Base-by-base conservation (phyloP, 2,329 filamentous ascomycete genomes). In the Parascedosporium putredinis region DNA sequence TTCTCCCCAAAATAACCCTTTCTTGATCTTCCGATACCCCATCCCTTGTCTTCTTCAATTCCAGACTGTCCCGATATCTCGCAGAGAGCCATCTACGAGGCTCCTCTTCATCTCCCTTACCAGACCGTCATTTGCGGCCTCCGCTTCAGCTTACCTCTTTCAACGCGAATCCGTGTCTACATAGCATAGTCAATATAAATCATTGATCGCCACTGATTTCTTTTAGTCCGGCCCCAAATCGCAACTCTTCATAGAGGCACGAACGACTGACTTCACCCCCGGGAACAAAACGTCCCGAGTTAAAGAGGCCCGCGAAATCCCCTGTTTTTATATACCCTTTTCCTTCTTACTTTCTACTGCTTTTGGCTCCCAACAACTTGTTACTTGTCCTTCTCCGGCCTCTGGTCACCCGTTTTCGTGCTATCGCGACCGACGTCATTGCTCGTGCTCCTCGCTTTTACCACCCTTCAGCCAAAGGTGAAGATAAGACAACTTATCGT, bases 171-270 rank as follows among this genome's bases (percentile, higher is more conserved):
- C 14, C 25, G 22, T 23, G 27, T 29, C 43, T 43, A 42, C 47
- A 43, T 49, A 49, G 47, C 31, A 43, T 49, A 49, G 47, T 40
- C 47, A 49, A 49, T 49, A 49, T 38, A 49, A 42, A 38, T 29
- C 36, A n/a, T 49, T 43, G 5, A 40, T 36, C 43, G 23, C 16
- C 24, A 49, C 16, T 31, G 40, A 23, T 33, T 12, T 23, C 12
- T 25, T 20, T 23, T 24, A n/a, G 12, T 22, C 20, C 9, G 34
- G 34, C 20, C 14, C n/a, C 9, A 24, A 25, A 2, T 10, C 25
- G 4, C 31, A 38, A 12, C 6, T 22, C 20, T 10, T 14, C 12
- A 24, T 24, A 38, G 31, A 48, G 40, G 23, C 18, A 42, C 12
- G 20, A 42, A 42, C 5, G 40, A 24, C 40, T 24, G n/a, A n/a